These are phyloP conservation scores for Aurinia saxatilis DNA, from an alignment of 345 rosid species.

Conservation along the genomic window DNA sequence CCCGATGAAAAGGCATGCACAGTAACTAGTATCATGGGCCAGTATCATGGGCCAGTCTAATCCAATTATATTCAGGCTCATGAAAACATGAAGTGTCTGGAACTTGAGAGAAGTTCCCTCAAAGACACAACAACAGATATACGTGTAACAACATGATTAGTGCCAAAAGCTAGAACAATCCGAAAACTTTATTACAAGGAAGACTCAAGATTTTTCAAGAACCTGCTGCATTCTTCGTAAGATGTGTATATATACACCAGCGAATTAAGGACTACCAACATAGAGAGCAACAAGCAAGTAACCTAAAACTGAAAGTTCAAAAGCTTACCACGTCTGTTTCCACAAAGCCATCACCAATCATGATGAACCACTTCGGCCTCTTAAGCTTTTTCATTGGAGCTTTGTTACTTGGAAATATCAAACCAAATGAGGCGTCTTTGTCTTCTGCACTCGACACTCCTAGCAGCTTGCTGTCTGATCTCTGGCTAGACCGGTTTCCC, in stretches of 20 bases:
- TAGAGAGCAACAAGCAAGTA: background rate
- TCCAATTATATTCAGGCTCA: background rate
- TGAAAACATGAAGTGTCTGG: slow-evolving; percentile 25
- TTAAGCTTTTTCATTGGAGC: slow-evolving; percentile 19
- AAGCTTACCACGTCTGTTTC: background rate
- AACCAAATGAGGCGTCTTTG: slow-evolving; percentile 31
- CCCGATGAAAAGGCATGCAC: slow-evolving; percentile 3
- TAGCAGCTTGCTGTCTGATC: slow-evolving; percentile 33
- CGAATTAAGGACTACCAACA: background rate
- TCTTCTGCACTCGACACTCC: slow-evolving; percentile 44
- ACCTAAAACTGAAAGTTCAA: background rate
- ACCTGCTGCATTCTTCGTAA: slow-evolving; percentile 8
- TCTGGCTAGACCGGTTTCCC: slow-evolving; percentile 34
- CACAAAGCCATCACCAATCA: background rate
- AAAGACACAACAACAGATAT: background rate
- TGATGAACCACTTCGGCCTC: slow-evolving; percentile 14
- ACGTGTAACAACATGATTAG: slow-evolving; percentile 19
- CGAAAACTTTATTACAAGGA: background rate
- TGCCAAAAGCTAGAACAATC: slow-evolving; percentile 34
- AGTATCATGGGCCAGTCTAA: slow-evolving; percentile 14
- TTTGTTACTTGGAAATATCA: slow-evolving; percentile 19
- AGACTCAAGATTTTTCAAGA: slow-evolving; percentile 29
- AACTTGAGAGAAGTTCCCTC: slow-evolving; percentile 15
- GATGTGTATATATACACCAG: background rate
- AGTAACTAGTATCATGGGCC: slow-evolving; percentile 12